phyloP scores from a whole-genome alignment of 163 green algal species.

The Chlorella variabilis region DNA sequence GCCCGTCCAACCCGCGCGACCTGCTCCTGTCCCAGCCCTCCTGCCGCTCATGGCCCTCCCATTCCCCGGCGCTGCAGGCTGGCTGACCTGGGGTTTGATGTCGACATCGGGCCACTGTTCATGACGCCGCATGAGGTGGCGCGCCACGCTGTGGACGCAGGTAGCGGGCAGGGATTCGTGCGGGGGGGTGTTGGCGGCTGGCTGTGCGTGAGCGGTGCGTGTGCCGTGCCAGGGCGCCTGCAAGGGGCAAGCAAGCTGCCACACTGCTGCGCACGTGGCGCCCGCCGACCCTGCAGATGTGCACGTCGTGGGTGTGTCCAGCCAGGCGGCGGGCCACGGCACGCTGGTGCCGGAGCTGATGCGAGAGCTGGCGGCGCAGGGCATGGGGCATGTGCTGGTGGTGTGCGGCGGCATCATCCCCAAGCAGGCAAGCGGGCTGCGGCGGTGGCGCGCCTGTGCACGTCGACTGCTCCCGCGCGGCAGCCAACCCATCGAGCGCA shows the following conservation, averaged over 20 bases:
- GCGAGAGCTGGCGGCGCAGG: conserved; percentile 49
- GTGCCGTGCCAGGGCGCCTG: too few species aligned
- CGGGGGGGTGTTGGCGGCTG: too few species aligned
- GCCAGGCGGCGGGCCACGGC: conserved; percentile 64
- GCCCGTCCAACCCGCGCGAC: too few species aligned
- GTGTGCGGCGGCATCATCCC: conserved; percentile 68
- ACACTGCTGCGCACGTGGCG: too few species aligned
- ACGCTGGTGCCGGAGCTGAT: conserved; percentile 71
- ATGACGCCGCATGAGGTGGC: conserved; percentile 73
- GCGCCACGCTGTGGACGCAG: conserved; percentile 66
- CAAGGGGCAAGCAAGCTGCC: too few species aligned
- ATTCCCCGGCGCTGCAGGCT: conserved; percentile 48
- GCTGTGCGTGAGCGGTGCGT: too few species aligned
- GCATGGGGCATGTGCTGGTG: conserved; percentile 63
- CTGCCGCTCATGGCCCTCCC: too few species aligned
- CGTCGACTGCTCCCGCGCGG: too few species aligned
- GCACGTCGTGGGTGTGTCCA: conserved; percentile 73
- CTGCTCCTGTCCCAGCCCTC: too few species aligned
- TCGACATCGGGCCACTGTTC: conserved; percentile 81
- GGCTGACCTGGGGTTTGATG: conserved; percentile 79
- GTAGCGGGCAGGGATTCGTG: too few species aligned
- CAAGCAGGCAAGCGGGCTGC: background rate
- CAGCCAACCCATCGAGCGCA: too few species aligned
- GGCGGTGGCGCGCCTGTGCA: background rate
- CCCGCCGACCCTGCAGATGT: conserved; percentile 65